Conservation (phyloP, 1,284 basidiomycete species). For the Ceratorhiza oryzae-sativae region DNA sequence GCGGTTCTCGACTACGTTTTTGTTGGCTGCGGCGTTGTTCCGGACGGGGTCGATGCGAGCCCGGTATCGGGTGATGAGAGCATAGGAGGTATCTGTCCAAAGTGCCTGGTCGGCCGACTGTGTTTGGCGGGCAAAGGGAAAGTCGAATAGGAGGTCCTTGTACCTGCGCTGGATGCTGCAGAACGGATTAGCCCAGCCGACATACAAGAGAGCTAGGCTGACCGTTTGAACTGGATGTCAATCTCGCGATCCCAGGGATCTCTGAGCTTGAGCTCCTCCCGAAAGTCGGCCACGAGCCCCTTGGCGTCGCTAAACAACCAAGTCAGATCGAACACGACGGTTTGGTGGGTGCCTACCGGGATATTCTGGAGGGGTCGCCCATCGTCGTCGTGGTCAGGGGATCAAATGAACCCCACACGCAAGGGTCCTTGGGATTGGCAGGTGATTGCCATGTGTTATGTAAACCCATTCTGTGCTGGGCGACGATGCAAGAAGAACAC, state of each 20-base stretch:
- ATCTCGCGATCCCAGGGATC: constrained; percentile 85
- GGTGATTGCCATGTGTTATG: neutral
- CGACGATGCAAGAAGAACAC: constrained; percentile 25
- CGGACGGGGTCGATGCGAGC: constrained; percentile 59
- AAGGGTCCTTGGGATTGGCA: constrained; percentile 16
- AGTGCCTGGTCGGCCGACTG: constrained; percentile 82
- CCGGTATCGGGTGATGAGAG: constrained; percentile 85
- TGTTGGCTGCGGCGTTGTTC: constrained; percentile 57
- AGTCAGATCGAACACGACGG: neutral
- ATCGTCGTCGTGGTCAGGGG: constrained; percentile 23
- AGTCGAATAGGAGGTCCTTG: constrained; percentile 74
- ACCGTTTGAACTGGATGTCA: constrained; percentile 62
- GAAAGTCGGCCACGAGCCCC: constrained; percentile 47
- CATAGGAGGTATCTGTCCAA: constrained; percentile 93
- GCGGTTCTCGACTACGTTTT: constrained; percentile 72
- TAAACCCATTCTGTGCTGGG: too few species aligned
- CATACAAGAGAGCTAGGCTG: constrained; percentile 13
- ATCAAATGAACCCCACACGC: constrained; percentile 1
- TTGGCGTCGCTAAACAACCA: constrained; percentile 47
- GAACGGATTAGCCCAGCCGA: constrained; percentile 38
- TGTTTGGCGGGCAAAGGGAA: constrained; percentile 77
- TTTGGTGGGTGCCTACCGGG: neutral
- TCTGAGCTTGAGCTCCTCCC: constrained; percentile 65
- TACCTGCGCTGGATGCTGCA: constrained; percentile 77
- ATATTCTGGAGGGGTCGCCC: constrained; percentile 29